These are phyloP conservation scores for Phytophthora ramorum DNA, from an alignment of 352 stramenopile species.

Conservation along the genomic window DNA sequence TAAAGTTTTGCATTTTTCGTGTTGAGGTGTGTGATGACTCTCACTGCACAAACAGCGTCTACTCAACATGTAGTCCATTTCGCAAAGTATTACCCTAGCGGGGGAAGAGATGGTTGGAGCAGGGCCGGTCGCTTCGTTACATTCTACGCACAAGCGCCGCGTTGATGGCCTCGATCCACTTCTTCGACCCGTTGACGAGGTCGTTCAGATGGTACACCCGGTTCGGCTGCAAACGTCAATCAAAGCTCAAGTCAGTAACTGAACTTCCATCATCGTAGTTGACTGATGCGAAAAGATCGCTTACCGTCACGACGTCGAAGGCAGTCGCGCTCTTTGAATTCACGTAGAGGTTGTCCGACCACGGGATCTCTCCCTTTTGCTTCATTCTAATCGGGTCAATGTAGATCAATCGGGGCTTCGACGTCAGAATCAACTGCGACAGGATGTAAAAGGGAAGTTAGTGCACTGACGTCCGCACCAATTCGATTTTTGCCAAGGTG, in stretches of 20 bases:
- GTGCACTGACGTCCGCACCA: background rate
- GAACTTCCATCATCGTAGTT: background rate
- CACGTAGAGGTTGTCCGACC: conserved; percentile 87
- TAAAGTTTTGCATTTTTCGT: too few relatives aligned
- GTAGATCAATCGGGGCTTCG: conserved; percentile 89
- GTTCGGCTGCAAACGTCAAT: conserved; percentile 62
- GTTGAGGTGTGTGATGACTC: conserved; percentile 7
- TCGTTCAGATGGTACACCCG: conserved; percentile 90
- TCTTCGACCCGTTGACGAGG: conserved; percentile 90
- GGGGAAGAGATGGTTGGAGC: conserved; percentile 16
- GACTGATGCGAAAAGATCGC: conserved; percentile 8
- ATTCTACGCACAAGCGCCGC: conserved; percentile 73
- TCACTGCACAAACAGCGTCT: conserved; percentile 37
- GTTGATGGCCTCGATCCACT: conserved; percentile 91
- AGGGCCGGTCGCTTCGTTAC: conserved; percentile 41
- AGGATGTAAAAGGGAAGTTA: conserved; percentile 1
- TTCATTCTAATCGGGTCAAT: conserved; percentile 92
- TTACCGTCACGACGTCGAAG: conserved; percentile 89
- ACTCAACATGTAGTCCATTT: conserved; percentile 46
- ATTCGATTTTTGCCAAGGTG: background rate
- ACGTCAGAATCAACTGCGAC: conserved; percentile 80
- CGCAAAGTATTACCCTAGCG: conserved; percentile 19
- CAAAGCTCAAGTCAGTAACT: conserved; percentile 8
- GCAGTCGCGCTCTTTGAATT: conserved; percentile 85
- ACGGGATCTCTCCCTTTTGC: conserved; percentile 91